Percentiles rank a stretch among this genome's conserved stretches.
phyloP scores from a whole-genome alignment of 1,284 basidiomycete species.

The Exsudoporus floridanus region DNA sequence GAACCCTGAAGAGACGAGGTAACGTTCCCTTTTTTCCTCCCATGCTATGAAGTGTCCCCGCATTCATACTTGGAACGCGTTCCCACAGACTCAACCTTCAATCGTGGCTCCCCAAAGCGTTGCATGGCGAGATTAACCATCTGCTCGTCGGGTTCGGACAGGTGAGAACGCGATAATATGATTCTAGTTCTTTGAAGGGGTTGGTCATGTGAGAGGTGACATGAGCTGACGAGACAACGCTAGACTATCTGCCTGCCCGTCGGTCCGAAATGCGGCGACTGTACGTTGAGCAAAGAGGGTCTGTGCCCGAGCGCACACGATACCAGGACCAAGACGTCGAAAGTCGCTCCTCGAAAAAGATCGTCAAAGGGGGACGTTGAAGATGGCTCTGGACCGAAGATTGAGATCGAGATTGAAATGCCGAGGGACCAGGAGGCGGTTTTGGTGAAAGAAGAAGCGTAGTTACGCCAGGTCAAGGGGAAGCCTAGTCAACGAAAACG shows the following conservation, averaged over 20 bases:
- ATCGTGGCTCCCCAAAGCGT: slow-evolving; percentile 83
- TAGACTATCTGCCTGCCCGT: slow-evolving; percentile 82
- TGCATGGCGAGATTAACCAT: slow-evolving; percentile 83
- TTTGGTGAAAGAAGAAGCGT: neutral
- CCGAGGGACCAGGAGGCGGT: neutral
- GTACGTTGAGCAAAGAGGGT: slow-evolving; percentile 53
- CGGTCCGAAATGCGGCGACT: slow-evolving; percentile 80
- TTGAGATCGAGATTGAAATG: slow-evolving; percentile 41
- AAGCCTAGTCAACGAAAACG: neutral
- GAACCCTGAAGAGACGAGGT: slow-evolving; percentile 87
- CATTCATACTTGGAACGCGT: neutral
- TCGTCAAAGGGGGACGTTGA: slow-evolving; percentile 2
- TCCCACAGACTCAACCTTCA: slow-evolving; percentile 75
- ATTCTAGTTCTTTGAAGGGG: too few species aligned
- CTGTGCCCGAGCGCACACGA: slow-evolving; percentile 64
- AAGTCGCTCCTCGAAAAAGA: slow-evolving; percentile 21
- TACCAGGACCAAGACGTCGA: slow-evolving; percentile 28
- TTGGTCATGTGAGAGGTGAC: neutral
- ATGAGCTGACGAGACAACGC: neutral
- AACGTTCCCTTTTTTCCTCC: neutral
- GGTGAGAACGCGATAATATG: slow-evolving; percentile 40
- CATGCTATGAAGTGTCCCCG: too few species aligned
- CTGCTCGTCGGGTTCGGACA: slow-evolving; percentile 93
- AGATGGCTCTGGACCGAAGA: slow-evolving; percentile 33
- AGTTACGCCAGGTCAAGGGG: too few species aligned